phyloP scores from a whole-genome alignment of 345 rosid species.

The Syzygium jambos region DNA sequence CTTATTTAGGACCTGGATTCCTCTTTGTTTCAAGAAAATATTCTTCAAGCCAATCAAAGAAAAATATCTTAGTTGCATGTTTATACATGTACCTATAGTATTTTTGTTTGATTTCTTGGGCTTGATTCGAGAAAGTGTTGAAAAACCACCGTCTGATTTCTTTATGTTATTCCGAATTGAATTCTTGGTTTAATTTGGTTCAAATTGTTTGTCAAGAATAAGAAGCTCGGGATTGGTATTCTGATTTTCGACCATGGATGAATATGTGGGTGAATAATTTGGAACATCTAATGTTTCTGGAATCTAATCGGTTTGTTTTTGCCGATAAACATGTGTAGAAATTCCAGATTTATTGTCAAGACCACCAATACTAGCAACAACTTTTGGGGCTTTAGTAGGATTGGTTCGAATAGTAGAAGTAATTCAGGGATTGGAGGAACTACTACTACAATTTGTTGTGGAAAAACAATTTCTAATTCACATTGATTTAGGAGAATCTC shows the following conservation, averaged over 20 bases:
- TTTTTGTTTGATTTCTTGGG: background rate
- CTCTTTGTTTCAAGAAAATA: background rate
- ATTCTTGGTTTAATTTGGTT: background rate
- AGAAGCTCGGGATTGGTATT: background rate
- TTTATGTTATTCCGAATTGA: background rate
- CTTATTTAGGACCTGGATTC: background rate
- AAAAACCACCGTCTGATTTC: background rate
- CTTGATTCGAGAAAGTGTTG: background rate
- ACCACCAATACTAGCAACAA: background rate
- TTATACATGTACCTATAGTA: background rate
- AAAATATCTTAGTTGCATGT: background rate
- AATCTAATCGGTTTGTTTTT: background rate
- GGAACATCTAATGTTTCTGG: background rate
- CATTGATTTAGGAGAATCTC: background rate
- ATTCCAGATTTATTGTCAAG: background rate
- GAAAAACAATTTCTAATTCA: background rate
- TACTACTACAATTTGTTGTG: background rate
- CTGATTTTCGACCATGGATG: background rate
- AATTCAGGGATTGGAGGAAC: accelerated
- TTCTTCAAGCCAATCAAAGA: no score
- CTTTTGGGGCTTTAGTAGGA: background rate
- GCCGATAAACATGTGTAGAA: background rate
- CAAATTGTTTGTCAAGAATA: background rate
- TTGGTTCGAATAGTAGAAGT: background rate
- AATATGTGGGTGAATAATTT: background rate